A percentile compares a stretch with the other conserved stretches of the same genome.
These are phyloP conservation scores for Sugiyamaella grinbergsii DNA, from an alignment of 1,139 yeast species.

Conservation along the genomic window DNA sequence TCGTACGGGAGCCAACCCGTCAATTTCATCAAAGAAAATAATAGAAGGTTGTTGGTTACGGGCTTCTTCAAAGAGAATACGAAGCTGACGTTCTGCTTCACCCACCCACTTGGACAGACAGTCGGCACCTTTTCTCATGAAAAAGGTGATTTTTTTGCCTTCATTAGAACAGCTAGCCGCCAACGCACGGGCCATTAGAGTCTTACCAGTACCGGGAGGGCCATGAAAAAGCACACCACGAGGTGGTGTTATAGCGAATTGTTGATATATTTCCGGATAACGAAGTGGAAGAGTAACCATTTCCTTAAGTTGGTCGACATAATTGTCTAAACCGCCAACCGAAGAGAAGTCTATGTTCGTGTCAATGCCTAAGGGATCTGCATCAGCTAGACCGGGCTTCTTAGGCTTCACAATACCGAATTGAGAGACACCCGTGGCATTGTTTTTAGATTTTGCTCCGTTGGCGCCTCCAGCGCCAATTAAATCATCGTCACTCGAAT, in stretches of 20 bases:
- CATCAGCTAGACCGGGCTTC: conserved; percentile 78
- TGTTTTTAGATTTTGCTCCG: conserved; percentile 32
- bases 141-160: conserved; percentile 82
- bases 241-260: conserved; percentile 92
- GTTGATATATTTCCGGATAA: conserved; percentile 91
- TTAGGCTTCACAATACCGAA: conserved; percentile 44
- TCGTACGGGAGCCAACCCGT: conserved; percentile 96
- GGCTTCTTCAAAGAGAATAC: conserved; percentile 93
- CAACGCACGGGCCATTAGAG: conserved; percentile 95
- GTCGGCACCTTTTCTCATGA: conserved; percentile 99
- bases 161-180: conserved; percentile 93
- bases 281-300: conserved; percentile 94
- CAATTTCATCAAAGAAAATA: conserved; percentile 95
- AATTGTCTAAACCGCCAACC: conserved; percentile 90
- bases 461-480: conserved; percentile 30
- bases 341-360: conserved; percentile 87
- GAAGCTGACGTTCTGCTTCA: conserved; percentile 93
- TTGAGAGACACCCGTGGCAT: conserved; percentile 45
- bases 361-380: conserved; percentile 94
- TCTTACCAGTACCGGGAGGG: conserved; percentile 99
- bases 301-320: conserved; percentile 89
- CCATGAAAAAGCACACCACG: conserved; percentile 98
- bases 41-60: conserved; percentile 94
- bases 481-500: conserved; percentile 64
- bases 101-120: conserved; percentile 98